Evolutionary conservation across 495 filamentous ascomycete species (phyloP).

Genomic region (Monascus purpureus): DNA sequence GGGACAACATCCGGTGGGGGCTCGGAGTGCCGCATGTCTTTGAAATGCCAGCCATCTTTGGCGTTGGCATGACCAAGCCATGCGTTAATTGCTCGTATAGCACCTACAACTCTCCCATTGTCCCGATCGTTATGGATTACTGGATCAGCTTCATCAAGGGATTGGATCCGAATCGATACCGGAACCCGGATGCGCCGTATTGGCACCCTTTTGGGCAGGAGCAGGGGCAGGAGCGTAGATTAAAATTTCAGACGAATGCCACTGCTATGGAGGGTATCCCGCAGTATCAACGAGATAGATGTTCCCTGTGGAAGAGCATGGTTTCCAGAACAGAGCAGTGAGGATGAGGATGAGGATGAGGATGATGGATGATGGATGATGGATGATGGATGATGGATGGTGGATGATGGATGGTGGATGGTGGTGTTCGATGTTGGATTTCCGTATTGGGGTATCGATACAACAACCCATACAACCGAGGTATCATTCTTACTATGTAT

Average conservation of each 20-base stretch:
- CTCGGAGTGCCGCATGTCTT: conserved; percentile 50
- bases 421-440: too few relatives aligned
- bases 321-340: conserved; percentile 8
- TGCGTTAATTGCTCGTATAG: conserved; percentile 25
- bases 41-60: conserved; percentile 47
- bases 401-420: too few relatives aligned
- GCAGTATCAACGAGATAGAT: conserved; percentile 23
- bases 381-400: too few relatives aligned
- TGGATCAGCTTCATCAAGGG: conserved; percentile 49
- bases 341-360: conserved; percentile 1
- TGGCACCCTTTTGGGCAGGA: conserved; percentile 28
- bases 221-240: conserved; percentile 10
- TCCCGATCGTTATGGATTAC: conserved; percentile 45
- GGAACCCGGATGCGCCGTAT: conserved; percentile 17
- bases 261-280: conserved; percentile 41
- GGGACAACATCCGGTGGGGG: conserved; percentile 29
- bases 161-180: conserved; percentile 42
- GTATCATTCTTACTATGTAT: too few relatives aligned
- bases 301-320: conserved; percentile 25
- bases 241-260: conserved; percentile 36
- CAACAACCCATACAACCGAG: too few relatives aligned
- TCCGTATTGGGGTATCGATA: too few relatives aligned
- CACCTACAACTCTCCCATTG: conserved; percentile 28
- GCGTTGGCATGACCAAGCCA: conserved; percentile 14
- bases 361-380: too few relatives aligned